Percentiles rank a stretch among this genome's conserved stretches.
phyloP scores from a whole-genome alignment of 192 early-diverging fungal genomes.

The Chytriomyces confervae region DNA sequence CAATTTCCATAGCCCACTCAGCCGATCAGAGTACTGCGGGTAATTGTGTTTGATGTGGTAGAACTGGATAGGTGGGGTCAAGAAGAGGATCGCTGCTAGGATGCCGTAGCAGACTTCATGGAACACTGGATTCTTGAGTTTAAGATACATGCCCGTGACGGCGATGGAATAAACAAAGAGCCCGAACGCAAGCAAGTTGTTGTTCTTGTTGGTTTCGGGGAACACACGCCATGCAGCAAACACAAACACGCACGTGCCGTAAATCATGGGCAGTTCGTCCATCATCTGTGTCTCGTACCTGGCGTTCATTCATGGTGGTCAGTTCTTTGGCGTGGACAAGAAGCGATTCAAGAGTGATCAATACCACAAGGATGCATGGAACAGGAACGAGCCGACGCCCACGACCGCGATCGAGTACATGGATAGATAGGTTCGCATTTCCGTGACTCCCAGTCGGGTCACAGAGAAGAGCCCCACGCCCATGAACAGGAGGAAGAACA shows the following conservation, averaged over 20 bases:
- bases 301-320: too few species aligned
- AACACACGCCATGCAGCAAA: conserved; percentile 44
- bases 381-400: conserved; percentile 75
- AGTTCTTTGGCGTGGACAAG: too few species aligned
- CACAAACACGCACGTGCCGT: conserved; percentile 25
- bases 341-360: conserved; percentile 16
- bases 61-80: conserved; percentile 38
- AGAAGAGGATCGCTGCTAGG: conserved; percentile 31
- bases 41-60: conserved; percentile 33
- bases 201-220: conserved; percentile 36
- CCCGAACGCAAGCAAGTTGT: conserved; percentile 9
- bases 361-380: conserved; percentile 77
- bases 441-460: conserved; percentile 3
- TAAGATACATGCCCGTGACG: conserved; percentile 61
- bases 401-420: conserved; percentile 48
- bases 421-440: conserved; percentile 22
- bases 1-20: conserved; percentile 15
- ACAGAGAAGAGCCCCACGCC: conserved; percentile 8
- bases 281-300: conserved; percentile 32
- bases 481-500: conserved; percentile 37
- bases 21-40: conserved; percentile 7
- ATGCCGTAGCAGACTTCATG: conserved; percentile 56
- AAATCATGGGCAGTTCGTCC: conserved; percentile 81
- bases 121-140: conserved; percentile 72
- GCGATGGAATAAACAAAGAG: conserved; percentile 21